phyloP scores from a whole-genome alignment of 2,329 filamentous ascomycete genomes.

The Venturiaceae sp. region DNA sequence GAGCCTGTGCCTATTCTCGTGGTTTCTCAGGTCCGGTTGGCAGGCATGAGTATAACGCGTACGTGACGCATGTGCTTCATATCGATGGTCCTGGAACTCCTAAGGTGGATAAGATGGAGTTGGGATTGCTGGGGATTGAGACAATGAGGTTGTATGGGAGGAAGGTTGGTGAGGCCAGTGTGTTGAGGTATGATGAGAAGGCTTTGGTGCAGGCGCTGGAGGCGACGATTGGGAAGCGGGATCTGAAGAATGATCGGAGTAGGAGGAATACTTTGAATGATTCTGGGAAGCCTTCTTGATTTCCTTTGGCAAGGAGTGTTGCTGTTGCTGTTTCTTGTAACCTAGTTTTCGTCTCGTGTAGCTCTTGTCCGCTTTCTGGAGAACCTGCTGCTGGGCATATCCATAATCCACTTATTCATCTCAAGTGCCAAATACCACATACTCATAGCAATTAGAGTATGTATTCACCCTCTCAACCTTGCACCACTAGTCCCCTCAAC shows the following conservation, averaged over 20 bases:
- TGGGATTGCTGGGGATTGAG: slow-evolving; percentile 63
- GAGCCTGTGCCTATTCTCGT: slow-evolving; percentile 50
- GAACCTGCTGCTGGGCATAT: too few species aligned
- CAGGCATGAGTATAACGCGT: slow-evolving; percentile 46
- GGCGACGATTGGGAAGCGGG: slow-evolving; percentile 55
- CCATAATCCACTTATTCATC: neutral
- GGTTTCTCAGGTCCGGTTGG: slow-evolving; percentile 19
- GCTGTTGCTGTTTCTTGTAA: neutral
- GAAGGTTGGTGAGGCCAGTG: slow-evolving; percentile 40
- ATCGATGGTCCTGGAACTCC: slow-evolving; percentile 64
- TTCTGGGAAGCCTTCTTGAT: neutral
- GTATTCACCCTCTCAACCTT: neutral
- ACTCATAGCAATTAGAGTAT: neutral
- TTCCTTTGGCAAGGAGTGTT: neutral
- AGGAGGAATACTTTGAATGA: slow-evolving; percentile 49
- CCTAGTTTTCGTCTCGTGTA: too few species aligned
- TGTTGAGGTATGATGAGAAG: slow-evolving; percentile 64
- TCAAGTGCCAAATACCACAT: neutral
- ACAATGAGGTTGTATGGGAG: slow-evolving; percentile 69
- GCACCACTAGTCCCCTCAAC: slow-evolving; percentile 4
- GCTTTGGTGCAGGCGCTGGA: slow-evolving; percentile 68
- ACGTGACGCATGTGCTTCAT: slow-evolving; percentile 79
- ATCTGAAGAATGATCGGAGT: slow-evolving; percentile 39
- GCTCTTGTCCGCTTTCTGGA: too few species aligned
- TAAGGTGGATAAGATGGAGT: slow-evolving; percentile 53